Percentiles rank a stretch among this genome's conserved stretches.
These are phyloP conservation scores for Ophiostoma montium DNA, from an alignment of 2,329 filamentous ascomycete genomes.

Conservation along the genomic window DNA sequence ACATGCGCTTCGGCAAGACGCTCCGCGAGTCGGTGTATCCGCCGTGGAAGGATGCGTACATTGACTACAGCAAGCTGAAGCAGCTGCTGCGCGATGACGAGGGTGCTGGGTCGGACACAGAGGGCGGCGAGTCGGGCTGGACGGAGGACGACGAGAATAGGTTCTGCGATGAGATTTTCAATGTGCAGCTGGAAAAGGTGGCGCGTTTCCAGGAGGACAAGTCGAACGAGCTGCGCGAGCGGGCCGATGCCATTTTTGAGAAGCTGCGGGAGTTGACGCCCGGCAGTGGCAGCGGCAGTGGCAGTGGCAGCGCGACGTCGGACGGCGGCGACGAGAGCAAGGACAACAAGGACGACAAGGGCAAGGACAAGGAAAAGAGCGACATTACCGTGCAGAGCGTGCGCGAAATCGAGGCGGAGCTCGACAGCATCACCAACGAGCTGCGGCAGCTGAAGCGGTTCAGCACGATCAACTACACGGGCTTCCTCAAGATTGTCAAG, in stretches of 20 bases:
- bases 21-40: slow-evolving; percentile 65
- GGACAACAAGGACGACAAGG: slow-evolving; percentile 7
- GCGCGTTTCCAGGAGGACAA: slow-evolving; percentile 74
- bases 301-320: slow-evolving; percentile 23
- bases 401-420: slow-evolving; percentile 59
- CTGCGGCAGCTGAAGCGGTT: slow-evolving; percentile 90
- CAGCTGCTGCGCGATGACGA: slow-evolving; percentile 67
- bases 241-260: slow-evolving; percentile 43
- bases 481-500: slow-evolving; percentile 95
- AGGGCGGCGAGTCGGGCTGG: slow-evolving; percentile 39
- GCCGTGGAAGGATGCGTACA: slow-evolving; percentile 87
- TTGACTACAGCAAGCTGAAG: slow-evolving; percentile 93
- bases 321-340: slow-evolving; percentile 21
- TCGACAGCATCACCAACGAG: slow-evolving; percentile 80
- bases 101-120: slow-evolving; percentile 42
- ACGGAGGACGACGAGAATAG: slow-evolving; percentile 85
- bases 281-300: slow-evolving; percentile 14
- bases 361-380: slow-evolving; percentile 26
- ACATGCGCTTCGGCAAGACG: slow-evolving; percentile 89
- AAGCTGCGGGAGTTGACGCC: slow-evolving; percentile 69
- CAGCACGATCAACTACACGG: slow-evolving; percentile 92
- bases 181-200: slow-evolving; percentile 89
- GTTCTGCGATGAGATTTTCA: slow-evolving; percentile 92
- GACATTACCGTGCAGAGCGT: slow-evolving; percentile 39
- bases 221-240: slow-evolving; percentile 42